A percentile compares a stretch with the other conserved stretches of the same genome.
Conservation (phyloP, 2,329 filamentous ascomycete species). For the Stachybotrys chlorohalonatus region DNA sequence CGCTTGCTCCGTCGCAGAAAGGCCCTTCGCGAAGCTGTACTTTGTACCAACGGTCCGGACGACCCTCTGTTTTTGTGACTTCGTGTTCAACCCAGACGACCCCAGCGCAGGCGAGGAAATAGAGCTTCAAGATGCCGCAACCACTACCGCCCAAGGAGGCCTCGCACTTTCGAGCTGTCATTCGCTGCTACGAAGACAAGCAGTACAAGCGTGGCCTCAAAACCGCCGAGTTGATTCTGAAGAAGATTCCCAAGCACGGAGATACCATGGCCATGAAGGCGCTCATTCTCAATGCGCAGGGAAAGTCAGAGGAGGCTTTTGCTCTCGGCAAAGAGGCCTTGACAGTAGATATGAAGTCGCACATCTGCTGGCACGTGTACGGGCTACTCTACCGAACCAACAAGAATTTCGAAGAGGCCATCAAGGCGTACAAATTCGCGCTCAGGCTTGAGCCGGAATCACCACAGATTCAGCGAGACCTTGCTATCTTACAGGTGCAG, state of each 20-base stretch:
- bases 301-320: constrained; percentile 91
- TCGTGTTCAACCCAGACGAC: neutral
- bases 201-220: constrained; percentile 95
- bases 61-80: neutral
- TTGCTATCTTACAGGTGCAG: constrained; percentile 88
- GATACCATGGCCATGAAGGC: constrained; percentile 99
- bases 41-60: too few species aligned
- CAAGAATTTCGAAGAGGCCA: constrained; percentile 98
- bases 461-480: constrained; percentile 83
- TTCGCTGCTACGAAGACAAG: constrained; percentile 95
- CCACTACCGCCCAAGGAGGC: constrained; percentile 78
- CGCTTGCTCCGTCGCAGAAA: too few species aligned
- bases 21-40: too few species aligned
- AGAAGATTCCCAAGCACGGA: constrained; percentile 90
- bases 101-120: neutral
- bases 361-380: constrained; percentile 99
- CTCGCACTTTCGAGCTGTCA: constrained; percentile 87
- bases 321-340: constrained; percentile 84
- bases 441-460: constrained; percentile 90
- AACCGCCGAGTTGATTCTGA: constrained; percentile 90
- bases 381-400: constrained; percentile 84
- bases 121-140: constrained; percentile 51
- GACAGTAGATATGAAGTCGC: constrained; percentile 95
- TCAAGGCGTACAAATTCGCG: constrained; percentile 98
- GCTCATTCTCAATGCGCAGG: constrained; percentile 85